phyloP scores from a whole-genome alignment of 2,329 filamentous ascomycete genomes.

The Trichoderma arundinaceum region DNA sequence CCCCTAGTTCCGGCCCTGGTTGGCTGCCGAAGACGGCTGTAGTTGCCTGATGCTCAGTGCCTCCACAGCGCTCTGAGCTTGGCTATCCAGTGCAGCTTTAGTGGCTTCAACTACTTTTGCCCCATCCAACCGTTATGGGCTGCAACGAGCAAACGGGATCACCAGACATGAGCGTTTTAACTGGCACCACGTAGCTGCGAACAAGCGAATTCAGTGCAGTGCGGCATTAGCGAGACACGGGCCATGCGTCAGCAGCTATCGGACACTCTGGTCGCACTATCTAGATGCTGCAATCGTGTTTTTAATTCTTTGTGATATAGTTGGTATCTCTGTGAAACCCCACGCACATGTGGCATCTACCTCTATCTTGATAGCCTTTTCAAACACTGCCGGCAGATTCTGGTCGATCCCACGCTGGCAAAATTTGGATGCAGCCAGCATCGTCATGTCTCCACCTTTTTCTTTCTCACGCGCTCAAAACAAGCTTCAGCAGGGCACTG shows the following conservation, averaged over 20 bases:
- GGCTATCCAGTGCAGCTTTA: slow-evolving; percentile 10
- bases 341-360: neutral
- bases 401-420: neutral
- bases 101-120: slow-evolving; percentile 11
- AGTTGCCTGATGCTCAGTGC: neutral
- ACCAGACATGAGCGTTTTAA: slow-evolving; percentile 4
- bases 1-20: slow-evolving; percentile 16
- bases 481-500: slow-evolving; percentile 11
- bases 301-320: neutral
- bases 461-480: slow-evolving; percentile 9
- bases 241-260: neutral
- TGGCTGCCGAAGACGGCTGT: slow-evolving; percentile 20
- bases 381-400: slow-evolving; percentile 13
- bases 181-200: neutral
- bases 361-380: neutral
- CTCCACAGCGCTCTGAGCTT: neutral
- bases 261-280: too few species aligned
- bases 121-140: slow-evolving; percentile 3
- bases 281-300: too few species aligned
- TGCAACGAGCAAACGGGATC: neutral
- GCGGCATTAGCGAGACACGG: neutral
- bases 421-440: neutral
- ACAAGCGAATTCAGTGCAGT: too few species aligned
- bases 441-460: slow-evolving; percentile 22
- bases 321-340: neutral